Evolutionary conservation across 495 filamentous ascomycete species (phyloP).

Genomic region (Copromyces sp.): DNA sequence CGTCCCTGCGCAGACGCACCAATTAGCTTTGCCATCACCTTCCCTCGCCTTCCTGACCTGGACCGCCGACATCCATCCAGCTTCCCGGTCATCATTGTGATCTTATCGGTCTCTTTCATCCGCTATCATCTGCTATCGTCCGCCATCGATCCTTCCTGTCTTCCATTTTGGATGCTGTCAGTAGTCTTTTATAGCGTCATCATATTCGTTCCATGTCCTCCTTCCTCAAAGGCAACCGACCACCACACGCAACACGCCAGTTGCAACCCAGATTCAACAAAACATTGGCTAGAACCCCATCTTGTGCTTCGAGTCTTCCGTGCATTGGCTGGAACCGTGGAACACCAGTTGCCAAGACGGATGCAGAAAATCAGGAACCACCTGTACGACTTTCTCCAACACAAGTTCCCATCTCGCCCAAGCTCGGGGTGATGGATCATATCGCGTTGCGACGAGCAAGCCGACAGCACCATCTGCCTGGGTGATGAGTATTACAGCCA

Average conservation of each 20-base stretch:
- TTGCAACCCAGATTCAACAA: neutral
- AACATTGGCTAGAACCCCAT: neutral
- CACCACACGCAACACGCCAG: neutral
- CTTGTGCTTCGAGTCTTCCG: neutral
- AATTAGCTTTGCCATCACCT: constrained; percentile 25
- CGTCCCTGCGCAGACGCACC: constrained; percentile 16
- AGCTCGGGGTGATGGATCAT: neutral
- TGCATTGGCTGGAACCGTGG: neutral
- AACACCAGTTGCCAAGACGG: neutral
- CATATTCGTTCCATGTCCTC: neutral
- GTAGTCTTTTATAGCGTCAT: neutral
- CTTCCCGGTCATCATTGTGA: neutral
- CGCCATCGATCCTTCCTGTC: neutral
- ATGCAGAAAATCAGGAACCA: neutral
- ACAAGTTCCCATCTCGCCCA: neutral
- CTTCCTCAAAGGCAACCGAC: neutral
- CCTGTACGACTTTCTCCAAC: neutral
- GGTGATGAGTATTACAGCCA: neutral
- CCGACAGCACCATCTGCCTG: neutral
- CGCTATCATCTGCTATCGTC: neutral
- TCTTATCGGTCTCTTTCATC: neutral
- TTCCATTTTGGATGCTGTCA: neutral
- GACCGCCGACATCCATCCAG: neutral
- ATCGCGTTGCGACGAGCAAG: neutral
- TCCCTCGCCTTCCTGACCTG: neutral